Conservation (phyloP, 2,329 filamentous ascomycete genomes). For the Aspergillus calidoustus region DNA sequence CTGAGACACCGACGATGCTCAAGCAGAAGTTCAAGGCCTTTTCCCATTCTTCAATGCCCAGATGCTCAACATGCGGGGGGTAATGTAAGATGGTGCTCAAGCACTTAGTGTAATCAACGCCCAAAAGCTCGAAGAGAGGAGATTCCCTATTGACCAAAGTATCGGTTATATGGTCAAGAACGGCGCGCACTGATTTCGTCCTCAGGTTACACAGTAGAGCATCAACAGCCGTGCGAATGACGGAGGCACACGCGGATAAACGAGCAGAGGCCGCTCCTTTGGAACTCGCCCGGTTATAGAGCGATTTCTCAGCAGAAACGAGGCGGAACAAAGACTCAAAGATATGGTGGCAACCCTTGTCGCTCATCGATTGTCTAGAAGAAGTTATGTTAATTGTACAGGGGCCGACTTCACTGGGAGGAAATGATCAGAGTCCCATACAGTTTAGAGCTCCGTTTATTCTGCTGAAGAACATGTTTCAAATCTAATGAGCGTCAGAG, state of each 20-base stretch:
- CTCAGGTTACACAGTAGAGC: constrained; percentile 71
- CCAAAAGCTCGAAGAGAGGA: constrained; percentile 69
- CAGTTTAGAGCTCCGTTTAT: constrained; percentile 49
- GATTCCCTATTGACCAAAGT: constrained; percentile 67
- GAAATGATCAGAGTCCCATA: constrained; percentile 27
- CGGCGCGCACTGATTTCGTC: constrained; percentile 74
- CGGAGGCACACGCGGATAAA: constrained; percentile 71
- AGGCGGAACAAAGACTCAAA: constrained; percentile 80
- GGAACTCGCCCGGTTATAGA: constrained; percentile 60
- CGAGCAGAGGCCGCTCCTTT: constrained; percentile 58
- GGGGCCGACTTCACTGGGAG: background rate
- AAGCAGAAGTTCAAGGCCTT: constrained; percentile 71
- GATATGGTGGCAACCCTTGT: constrained; percentile 80
- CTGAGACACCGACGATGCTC: constrained; percentile 57
- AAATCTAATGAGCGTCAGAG: constrained; percentile 48
- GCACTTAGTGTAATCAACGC: constrained; percentile 77
- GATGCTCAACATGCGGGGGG: constrained; percentile 78
- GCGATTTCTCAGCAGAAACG: constrained; percentile 70
- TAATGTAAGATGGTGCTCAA: constrained; percentile 72
- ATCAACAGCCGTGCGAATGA: constrained; percentile 72
- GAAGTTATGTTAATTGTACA: constrained; percentile 19
- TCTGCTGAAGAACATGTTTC: constrained; percentile 60
- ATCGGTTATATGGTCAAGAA: constrained; percentile 82
- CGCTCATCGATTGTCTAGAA: constrained; percentile 59
- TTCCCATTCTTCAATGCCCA: constrained; percentile 72